Evolutionary conservation across 2,329 filamentous ascomycete genomes (phyloP), one percentile per base, ranked within the genome.

Genomic region (Aspergillus texensis): DNA sequence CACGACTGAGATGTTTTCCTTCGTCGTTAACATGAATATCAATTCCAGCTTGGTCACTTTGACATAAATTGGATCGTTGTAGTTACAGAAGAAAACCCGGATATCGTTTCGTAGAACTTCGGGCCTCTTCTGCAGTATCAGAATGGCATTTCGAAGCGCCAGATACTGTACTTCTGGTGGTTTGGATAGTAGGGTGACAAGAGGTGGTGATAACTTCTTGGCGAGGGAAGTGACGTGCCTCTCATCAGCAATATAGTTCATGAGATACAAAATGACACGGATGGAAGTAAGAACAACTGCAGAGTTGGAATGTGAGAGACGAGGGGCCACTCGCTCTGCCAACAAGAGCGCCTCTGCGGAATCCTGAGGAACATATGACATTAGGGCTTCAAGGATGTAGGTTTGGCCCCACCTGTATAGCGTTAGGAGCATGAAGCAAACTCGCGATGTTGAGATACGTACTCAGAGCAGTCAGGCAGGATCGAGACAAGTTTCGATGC

Each of bases 31-130:
- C 95, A 98, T 99, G 79, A 99, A 99, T 69, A 99, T 98, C 71
- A 99, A 86, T 80, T 99, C 95, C 57, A 99, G 85, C 80, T 99
- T 99, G 19, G 95, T 99, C 58, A 99, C 95, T 79, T 99, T 99
- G 81, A 99, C 95, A 77, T 98, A 99, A 68, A 99, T 99, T 0
- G 95, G 95, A 75, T 99, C 95, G 77, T 99, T 99, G 81, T 99
- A 99, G 84, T 99, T 99, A 88, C 95, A 99, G 81, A 99, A 99
- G 81, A 99, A 99, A 36, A 99, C 95, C 54, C 95, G 89, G 66
- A 99, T 98, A 78, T 99, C 95, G 78, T 97, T 98, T 67, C 93
- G 88, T 60, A 99, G 80, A 10, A 99, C 94, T 73, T 98, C 95
- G 0, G 95, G 95, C 61, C 94, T 86, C 71, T 94, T 86, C 77